Evolutionary conservation across 2,329 filamentous ascomycete genomes (phyloP).

Genomic region (Grosmannia huntii): DNA sequence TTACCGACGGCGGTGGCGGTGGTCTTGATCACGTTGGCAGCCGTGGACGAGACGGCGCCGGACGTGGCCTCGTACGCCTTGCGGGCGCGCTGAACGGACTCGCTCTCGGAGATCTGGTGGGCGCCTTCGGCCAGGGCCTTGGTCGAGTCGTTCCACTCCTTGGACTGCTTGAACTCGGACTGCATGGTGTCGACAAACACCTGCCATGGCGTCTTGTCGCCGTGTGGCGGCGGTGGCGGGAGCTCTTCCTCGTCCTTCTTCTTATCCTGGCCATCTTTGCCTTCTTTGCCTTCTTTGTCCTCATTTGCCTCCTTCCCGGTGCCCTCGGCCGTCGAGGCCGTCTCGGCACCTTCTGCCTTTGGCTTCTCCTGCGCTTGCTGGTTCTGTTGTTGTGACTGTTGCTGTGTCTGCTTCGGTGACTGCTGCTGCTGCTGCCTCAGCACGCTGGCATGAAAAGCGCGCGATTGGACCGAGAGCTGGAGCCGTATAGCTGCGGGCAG

Average conservation of each 20-base stretch:
- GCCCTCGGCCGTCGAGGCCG: constrained; percentile 23
- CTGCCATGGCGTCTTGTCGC: constrained; percentile 97
- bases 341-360: constrained; percentile 14
- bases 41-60: constrained; percentile 66
- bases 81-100: constrained; percentile 73
- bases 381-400: constrained; percentile 14
- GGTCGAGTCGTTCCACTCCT: constrained; percentile 98
- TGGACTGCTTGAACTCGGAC: constrained; percentile 87
- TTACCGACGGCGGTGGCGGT: constrained; percentile 83
- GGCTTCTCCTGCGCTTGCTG: constrained; percentile 16
- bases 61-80: constrained; percentile 81
- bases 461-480: constrained; percentile 16
- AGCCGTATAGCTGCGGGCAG: constrained; percentile 26
- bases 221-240: constrained; percentile 86
- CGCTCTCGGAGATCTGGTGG: constrained; percentile 85
- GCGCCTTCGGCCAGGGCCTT: constrained; percentile 85
- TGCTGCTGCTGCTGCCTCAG: constrained; percentile 15
- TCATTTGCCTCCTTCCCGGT: constrained; percentile 23
- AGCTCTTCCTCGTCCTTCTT: constrained; percentile 47
- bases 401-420: constrained; percentile 12
- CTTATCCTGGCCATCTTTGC: constrained; percentile 29
- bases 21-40: constrained; percentile 67
- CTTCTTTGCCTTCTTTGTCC: constrained; percentile 30
- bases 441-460: constrained; percentile 22
- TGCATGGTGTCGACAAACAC: constrained; percentile 97